These are phyloP conservation scores for Starmera dryadoides DNA, from an alignment of 805 yeast species.

Conservation along the genomic window DNA sequence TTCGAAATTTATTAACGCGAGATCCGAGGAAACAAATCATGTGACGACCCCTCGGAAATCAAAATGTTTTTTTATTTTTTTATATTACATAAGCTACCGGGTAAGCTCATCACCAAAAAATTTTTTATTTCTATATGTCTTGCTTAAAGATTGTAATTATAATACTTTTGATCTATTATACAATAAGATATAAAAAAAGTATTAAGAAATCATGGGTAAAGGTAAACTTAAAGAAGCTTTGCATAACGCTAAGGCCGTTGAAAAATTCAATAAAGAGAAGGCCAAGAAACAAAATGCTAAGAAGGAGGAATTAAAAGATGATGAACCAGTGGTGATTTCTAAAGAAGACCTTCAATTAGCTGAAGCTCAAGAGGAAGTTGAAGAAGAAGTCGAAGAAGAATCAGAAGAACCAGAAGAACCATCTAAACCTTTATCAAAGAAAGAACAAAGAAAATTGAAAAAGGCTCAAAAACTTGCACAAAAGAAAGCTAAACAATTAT, in stretches of 20 bases:
- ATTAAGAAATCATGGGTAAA: conserved; percentile 18
- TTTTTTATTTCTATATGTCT: conserved; percentile 1
- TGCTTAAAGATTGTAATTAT: neutral
- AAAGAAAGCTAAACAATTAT: conserved; percentile 14
- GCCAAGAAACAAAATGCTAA: conserved; percentile 10
- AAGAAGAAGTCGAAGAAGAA: conserved; percentile 9
- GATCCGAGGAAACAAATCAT: too few species aligned
- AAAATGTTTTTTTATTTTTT: too few species aligned
- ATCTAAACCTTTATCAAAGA: conserved; percentile 44
- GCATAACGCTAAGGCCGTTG: conserved; percentile 10
- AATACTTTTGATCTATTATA: neutral
- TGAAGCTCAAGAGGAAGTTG: conserved; percentile 12
- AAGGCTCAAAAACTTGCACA: conserved; percentile 26
- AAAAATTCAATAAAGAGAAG: conserved; percentile 10
- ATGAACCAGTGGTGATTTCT: conserved; percentile 25
- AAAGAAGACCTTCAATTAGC: conserved; percentile 21
- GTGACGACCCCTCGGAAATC: too few species aligned
- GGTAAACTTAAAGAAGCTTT: conserved; percentile 19
- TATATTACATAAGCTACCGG: too few species aligned
- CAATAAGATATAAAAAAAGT: neutral
- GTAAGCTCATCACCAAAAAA: conserved; percentile 5
- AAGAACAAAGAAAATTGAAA: conserved; percentile 54
- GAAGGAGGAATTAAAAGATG: conserved; percentile 12
- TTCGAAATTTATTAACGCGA: too few species aligned
- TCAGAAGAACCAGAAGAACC: conserved; percentile 13